phyloP scores from a whole-genome alignment of 2,329 filamentous ascomycete species.

The Exophiala sp. region DNA sequence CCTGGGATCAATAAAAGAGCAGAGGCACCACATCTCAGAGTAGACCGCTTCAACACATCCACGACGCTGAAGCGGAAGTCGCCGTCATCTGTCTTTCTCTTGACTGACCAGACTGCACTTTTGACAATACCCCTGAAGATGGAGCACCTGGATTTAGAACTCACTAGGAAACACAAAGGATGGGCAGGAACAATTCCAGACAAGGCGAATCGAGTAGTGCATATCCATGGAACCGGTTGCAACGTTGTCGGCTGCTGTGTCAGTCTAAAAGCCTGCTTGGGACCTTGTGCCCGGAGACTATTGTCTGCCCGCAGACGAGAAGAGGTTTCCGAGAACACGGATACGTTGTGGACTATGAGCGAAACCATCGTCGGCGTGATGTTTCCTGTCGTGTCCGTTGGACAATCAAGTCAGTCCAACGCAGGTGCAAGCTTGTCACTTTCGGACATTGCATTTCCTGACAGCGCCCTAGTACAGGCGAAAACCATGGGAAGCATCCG shows the following conservation, averaged over 20 bases:
- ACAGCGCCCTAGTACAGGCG: too few relatives aligned
- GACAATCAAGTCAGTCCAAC: not conserved
- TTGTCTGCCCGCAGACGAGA: constrained; percentile 36
- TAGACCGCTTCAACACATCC: too few relatives aligned
- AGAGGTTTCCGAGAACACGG: constrained; percentile 36
- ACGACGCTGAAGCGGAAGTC: too few relatives aligned
- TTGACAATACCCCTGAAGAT: too few relatives aligned
- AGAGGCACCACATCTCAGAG: too few relatives aligned
- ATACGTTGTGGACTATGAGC: constrained; percentile 38
- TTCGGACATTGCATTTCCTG: too few relatives aligned
- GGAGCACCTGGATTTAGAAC: too few relatives aligned
- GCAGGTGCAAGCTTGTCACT: not conserved
- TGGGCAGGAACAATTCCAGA: not conserved
- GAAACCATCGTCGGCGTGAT: constrained; percentile 39
- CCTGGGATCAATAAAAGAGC: too few relatives aligned
- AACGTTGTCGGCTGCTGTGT: constrained; percentile 41
- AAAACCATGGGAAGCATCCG: too few relatives aligned
- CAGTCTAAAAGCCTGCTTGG: not conserved
- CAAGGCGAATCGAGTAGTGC: constrained; percentile 33
- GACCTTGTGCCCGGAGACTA: constrained; percentile 33
- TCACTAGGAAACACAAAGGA: not conserved
- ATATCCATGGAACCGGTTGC: constrained; percentile 41
- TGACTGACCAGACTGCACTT: too few relatives aligned
- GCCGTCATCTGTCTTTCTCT: too few relatives aligned
- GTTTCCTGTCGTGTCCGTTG: constrained; percentile 28